These are phyloP conservation scores for Hypoxylon sp. DNA, from an alignment of 2,329 filamentous ascomycete genomes.

Conservation along the genomic window DNA sequence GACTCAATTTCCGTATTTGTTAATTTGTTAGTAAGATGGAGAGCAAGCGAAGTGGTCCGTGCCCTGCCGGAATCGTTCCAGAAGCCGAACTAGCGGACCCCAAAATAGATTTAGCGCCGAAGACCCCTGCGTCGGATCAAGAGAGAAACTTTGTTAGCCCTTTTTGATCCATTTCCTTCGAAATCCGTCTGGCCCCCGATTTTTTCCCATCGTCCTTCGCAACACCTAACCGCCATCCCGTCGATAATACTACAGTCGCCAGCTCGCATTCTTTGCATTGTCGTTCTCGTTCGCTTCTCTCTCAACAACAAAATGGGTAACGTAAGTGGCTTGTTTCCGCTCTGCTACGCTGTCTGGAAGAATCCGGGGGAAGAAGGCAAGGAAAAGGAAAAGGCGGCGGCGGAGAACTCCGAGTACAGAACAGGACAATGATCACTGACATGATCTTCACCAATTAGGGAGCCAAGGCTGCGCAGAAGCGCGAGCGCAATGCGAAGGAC, in stretches of 20 bases:
- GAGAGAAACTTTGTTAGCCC: slow-evolving; percentile 22
- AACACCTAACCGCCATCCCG: slow-evolving; percentile 40
- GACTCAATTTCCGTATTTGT: not conserved
- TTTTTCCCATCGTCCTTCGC: slow-evolving; percentile 31
- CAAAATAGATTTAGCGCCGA: slow-evolving; percentile 39
- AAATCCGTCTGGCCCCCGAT: slow-evolving; percentile 33
- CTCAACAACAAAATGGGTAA: slow-evolving; percentile 47
- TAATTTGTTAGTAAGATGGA: slow-evolving; percentile 7
- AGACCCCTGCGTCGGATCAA: slow-evolving; percentile 35
- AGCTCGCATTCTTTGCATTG: slow-evolving; percentile 2
- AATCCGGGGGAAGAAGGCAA: not conserved
- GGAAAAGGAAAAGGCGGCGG: slow-evolving; percentile 10
- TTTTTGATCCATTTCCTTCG: slow-evolving; percentile 33
- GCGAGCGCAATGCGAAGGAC: slow-evolving; percentile 78
- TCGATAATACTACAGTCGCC: slow-evolving; percentile 18
- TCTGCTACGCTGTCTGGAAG: not conserved
- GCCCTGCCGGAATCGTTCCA: slow-evolving; percentile 29
- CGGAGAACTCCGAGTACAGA: slow-evolving; percentile 21
- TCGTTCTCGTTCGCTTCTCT: slow-evolving; percentile 5
- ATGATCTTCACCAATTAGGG: slow-evolving; percentile 60
- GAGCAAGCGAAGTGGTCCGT: slow-evolving; percentile 11
- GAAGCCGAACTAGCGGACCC: slow-evolving; percentile 24
- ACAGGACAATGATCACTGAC: slow-evolving; percentile 31
- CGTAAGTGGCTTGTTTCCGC: slow-evolving; percentile 39
- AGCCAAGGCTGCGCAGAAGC: slow-evolving; percentile 79